These are phyloP conservation scores for Clavispora santaluciae DNA, from an alignment of 805 yeast genomes.

Conservation along the genomic window DNA sequence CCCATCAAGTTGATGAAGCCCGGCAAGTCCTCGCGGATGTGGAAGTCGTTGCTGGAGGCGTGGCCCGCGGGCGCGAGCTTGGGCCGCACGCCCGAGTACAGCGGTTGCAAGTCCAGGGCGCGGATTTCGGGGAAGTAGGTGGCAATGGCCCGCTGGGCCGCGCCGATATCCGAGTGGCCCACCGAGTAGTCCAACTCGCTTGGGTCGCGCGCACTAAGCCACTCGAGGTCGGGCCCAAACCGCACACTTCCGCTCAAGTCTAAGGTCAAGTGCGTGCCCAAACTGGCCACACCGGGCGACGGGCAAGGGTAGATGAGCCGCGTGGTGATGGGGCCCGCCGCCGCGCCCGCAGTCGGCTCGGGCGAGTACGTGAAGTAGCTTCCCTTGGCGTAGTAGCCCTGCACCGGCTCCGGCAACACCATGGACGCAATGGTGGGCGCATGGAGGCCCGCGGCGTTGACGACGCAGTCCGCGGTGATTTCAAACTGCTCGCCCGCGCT, in stretches of 20 bases:
- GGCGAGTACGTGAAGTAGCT: conserved; percentile 62
- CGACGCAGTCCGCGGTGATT: conserved; percentile 51
- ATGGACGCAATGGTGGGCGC: conserved; percentile 71
- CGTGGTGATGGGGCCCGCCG: conserved; percentile 20
- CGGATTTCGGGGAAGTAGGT: conserved; percentile 62
- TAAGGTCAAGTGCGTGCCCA: conserved; percentile 85
- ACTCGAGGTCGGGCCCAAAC: conserved; percentile 89
- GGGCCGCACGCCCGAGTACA: conserved; percentile 83
- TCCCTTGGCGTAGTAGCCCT: conserved; percentile 75
- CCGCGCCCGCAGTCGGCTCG: conserved; percentile 33
- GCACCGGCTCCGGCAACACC: conserved; percentile 55
- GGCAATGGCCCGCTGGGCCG: conserved; percentile 54
- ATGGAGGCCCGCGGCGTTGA: conserved; percentile 76
- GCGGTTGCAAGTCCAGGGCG: conserved; percentile 49
- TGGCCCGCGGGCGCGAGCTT: conserved; percentile 50
- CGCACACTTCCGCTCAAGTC: conserved; percentile 74
- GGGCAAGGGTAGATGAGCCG: conserved; percentile 67
- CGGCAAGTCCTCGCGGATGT: conserved; percentile 55
- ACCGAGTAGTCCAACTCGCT: conserved; percentile 44
- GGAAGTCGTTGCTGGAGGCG: conserved; percentile 49
- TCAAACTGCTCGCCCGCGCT: conserved; percentile 26
- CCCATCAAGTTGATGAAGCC: conserved; percentile 80
- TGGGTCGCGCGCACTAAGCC: conserved; percentile 43
- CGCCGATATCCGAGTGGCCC: conserved; percentile 42
- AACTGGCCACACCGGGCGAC: conserved; percentile 61